phyloP scores from a whole-genome alignment of 768 basidiomycete species.

The Calvatia gigantea region DNA sequence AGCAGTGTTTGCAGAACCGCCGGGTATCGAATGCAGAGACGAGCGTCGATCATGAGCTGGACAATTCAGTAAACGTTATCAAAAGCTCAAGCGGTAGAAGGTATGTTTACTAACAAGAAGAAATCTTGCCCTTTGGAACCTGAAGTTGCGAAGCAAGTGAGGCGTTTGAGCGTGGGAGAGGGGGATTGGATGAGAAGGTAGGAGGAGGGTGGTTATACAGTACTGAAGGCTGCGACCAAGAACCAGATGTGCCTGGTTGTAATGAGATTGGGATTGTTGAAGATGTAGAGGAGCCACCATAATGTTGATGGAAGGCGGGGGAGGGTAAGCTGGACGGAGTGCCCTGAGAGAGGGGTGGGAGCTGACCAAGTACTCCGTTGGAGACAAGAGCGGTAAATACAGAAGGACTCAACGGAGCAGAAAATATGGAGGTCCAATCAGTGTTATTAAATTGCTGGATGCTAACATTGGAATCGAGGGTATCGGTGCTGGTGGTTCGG shows the following conservation, averaged over 20 bases:
- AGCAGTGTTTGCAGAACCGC: background rate
- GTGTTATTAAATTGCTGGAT: slow-evolving; percentile 24
- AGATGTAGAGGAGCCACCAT: slow-evolving; percentile 12
- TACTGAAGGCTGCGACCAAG: slow-evolving; percentile 28
- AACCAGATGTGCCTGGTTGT: slow-evolving; percentile 21
- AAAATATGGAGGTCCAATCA: slow-evolving; percentile 57
- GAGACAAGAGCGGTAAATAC: slow-evolving; percentile 61
- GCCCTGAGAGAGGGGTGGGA: slow-evolving; percentile 23
- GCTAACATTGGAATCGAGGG: slow-evolving; percentile 15
- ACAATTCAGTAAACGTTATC: background rate
- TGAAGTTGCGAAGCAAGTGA: slow-evolving; percentile 20
- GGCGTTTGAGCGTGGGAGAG: slow-evolving; percentile 28
- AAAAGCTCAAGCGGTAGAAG: background rate
- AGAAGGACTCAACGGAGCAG: slow-evolving; percentile 57
- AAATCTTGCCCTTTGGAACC: slow-evolving; percentile 16
- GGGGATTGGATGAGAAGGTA: slow-evolving; percentile 22
- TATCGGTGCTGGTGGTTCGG: slow-evolving; percentile 5
- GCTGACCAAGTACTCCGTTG: slow-evolving; percentile 49
- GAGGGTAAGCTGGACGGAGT: slow-evolving; percentile 35
- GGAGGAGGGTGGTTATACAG: slow-evolving; percentile 17
- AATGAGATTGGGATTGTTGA: slow-evolving; percentile 16
- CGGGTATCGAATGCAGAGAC: background rate
- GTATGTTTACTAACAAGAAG: slow-evolving; percentile 17
- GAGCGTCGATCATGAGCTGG: slow-evolving; percentile 12
- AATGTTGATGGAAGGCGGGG: slow-evolving; percentile 17